Conservation (phyloP, 2,329 filamentous ascomycete species). For the Nectriaceae sp. region DNA sequence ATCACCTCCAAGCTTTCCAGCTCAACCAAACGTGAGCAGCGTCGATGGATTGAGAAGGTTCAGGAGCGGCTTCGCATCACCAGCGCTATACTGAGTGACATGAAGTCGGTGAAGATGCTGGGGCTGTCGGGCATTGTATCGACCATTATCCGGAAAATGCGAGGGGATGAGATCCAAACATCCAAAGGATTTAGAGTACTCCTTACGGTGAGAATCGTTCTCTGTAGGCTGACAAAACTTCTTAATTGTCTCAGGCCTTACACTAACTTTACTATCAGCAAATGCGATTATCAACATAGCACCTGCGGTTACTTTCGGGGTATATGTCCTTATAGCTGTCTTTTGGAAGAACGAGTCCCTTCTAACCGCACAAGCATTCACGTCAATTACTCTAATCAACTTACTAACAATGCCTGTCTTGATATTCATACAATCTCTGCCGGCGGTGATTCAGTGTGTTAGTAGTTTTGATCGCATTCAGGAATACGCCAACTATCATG, state of each 20-base stretch:
- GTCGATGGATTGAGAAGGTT: conserved; percentile 44
- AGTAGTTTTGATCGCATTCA: conserved; percentile 26
- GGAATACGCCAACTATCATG: conserved; percentile 17
- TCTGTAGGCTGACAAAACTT: too few species aligned
- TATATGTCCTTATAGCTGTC: conserved; percentile 28
- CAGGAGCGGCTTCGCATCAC: conserved; percentile 45
- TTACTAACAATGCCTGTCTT: conserved; percentile 22
- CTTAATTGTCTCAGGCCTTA: too few species aligned
- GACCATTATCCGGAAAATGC: conserved; percentile 26
- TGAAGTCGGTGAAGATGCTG: conserved; percentile 49
- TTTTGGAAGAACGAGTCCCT: conserved; percentile 24
- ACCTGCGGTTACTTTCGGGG: conserved; percentile 26
- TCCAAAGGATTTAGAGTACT: conserved; percentile 30
- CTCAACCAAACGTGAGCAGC: conserved; percentile 23
- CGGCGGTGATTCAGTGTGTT: conserved; percentile 16
- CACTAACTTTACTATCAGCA: too few species aligned
- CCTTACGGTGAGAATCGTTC: too few species aligned
- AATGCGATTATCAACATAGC: conserved; percentile 27
- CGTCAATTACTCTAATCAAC: conserved; percentile 19
- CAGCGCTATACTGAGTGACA: conserved; percentile 41
- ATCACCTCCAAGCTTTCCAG: conserved; percentile 17
- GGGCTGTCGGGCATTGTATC: conserved; percentile 31
- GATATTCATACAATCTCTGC: conserved; percentile 23
- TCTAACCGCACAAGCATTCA: conserved; percentile 23
- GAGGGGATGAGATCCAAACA: conserved; percentile 30